Base-by-base conservation (phyloP, 192 early-diverging fungal genomes). In the Mortierella claussenii region DNA sequence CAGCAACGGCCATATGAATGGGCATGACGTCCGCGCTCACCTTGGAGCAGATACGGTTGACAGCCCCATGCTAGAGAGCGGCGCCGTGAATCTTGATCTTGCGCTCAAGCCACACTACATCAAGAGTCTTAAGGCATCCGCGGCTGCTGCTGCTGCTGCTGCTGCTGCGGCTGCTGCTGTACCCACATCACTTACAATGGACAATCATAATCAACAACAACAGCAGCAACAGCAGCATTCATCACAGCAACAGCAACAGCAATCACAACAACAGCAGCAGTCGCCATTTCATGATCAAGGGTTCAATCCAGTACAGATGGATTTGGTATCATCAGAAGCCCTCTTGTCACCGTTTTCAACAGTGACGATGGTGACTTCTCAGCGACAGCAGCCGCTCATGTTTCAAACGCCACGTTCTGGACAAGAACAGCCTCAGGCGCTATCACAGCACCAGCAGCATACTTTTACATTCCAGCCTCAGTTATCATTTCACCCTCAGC, bases 91-190 rank as follows among this genome's bases (percentile, higher is more conserved):
- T 33, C 60, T 71, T 10, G 46, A 51, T 27, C 44, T 63, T 24
- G 69, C 69, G 13, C 60, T 71, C 10, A 71, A 71, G 34, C 69
- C 69, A 15, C 44, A 61, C 21, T 71, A 62, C 23, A 63, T 71
- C 33, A 71, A 63, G 26, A 60, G 60, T 9, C 53, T 71, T 34
- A 71, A 71, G 33, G 46, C 59, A 9, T 69, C 68, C n/a, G 53
- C 45, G 11, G 44, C 65, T 47, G 37, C 55, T 13, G 34, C 37
- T 21, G 27, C 61, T 27, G 50, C 49, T 17, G 18, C 61, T 15
- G 47, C 59, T 21, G 10, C 47, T 21, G n/a, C n/a, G n/a, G n/a
- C n/a, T n/a, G n/a, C n/a, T 9, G 18, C 32, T 40, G 6, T 37
- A 24, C 33, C 44, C 24, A 15, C 69, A 32, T 31, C 31, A 4